phyloP scores from a whole-genome alignment of 2,329 filamentous ascomycete genomes.

The Exophiala aquamarina region DNA sequence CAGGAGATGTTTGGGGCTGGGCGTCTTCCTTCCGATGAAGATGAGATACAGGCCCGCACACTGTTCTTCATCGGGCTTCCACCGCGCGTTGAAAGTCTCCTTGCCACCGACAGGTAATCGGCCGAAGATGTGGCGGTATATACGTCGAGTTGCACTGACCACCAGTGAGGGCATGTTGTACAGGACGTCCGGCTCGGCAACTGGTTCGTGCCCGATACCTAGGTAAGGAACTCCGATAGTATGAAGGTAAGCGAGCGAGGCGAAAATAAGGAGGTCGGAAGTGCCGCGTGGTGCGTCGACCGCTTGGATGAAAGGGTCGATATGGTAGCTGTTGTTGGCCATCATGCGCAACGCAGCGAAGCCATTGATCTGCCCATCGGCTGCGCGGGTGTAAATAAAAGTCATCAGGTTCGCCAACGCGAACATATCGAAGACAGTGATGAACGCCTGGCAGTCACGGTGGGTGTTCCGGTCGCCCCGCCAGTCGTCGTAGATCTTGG shows the following conservation, averaged over 20 bases:
- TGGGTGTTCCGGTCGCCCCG: slow-evolving; percentile 35
- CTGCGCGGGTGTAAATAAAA: slow-evolving; percentile 38
- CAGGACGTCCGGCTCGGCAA: slow-evolving; percentile 33
- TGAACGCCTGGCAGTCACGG: slow-evolving; percentile 37
- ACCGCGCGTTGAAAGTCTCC: slow-evolving; percentile 42
- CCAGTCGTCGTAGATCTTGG: slow-evolving; percentile 40
- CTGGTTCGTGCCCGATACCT: slow-evolving; percentile 41
- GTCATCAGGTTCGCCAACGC: slow-evolving; percentile 39
- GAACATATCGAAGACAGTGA: slow-evolving; percentile 43
- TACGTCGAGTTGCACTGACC: slow-evolving; percentile 30
- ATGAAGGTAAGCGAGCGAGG: slow-evolving; percentile 38
- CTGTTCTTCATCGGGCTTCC: slow-evolving; percentile 34
- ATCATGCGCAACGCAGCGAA: slow-evolving; percentile 41
- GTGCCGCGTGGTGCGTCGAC: slow-evolving; percentile 37
- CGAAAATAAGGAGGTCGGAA: slow-evolving; percentile 39
- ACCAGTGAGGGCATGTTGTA: slow-evolving; percentile 33
- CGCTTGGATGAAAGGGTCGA: slow-evolving; percentile 41
- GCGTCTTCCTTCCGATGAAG: slow-evolving; percentile 35
- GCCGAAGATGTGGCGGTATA: slow-evolving; percentile 35
- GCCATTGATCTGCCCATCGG: slow-evolving; percentile 33
- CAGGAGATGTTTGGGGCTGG: slow-evolving; percentile 32
- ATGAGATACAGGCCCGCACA: slow-evolving; percentile 36
- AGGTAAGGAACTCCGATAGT: slow-evolving; percentile 35
- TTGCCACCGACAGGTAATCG: slow-evolving; percentile 38
- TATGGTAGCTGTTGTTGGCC: slow-evolving; percentile 36